Conservation (phyloP, 2,329 filamentous ascomycete genomes). For the Cryphonectria naterciae region DNA sequence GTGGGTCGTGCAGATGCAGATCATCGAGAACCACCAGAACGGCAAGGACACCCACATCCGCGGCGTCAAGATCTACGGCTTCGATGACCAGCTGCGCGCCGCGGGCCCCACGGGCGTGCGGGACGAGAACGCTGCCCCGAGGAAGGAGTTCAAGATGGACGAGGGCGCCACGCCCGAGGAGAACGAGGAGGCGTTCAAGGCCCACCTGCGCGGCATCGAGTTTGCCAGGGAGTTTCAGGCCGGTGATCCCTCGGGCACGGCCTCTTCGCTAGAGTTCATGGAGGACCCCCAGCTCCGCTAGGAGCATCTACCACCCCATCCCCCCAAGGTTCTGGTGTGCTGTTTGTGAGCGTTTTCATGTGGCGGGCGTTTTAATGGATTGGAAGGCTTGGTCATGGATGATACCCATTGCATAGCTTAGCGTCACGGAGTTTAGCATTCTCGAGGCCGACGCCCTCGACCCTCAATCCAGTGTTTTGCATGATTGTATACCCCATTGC, state of each 20-base stretch:
- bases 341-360: not conserved
- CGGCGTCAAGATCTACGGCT: slow-evolving; percentile 82
- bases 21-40: slow-evolving; percentile 97
- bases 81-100: slow-evolving; percentile 54
- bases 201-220: slow-evolving; percentile 37
- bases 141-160: slow-evolving; percentile 36
- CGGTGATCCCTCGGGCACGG: slow-evolving; percentile 22
- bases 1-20: slow-evolving; percentile 86
- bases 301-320: not conserved
- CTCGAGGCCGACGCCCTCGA: slow-evolving; percentile 3
- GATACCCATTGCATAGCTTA: slow-evolving; percentile 16
- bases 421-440: not conserved
- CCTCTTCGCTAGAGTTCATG: slow-evolving; percentile 32
- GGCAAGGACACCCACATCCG: slow-evolving; percentile 98
- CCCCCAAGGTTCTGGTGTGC: not conserved
- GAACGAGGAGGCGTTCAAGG: slow-evolving; percentile 40
- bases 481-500: not conserved
- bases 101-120: slow-evolving; percentile 37
- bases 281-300: slow-evolving; percentile 28
- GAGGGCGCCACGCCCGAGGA: slow-evolving; percentile 39
- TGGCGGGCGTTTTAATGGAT: not conserved
- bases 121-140: slow-evolving; percentile 38
- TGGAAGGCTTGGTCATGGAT: slow-evolving; percentile 13
- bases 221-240: slow-evolving; percentile 14
- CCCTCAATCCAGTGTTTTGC: not conserved